Base-by-base conservation (phyloP, 2,329 filamentous ascomycete species). In the Blastomyces parvus region DNA sequence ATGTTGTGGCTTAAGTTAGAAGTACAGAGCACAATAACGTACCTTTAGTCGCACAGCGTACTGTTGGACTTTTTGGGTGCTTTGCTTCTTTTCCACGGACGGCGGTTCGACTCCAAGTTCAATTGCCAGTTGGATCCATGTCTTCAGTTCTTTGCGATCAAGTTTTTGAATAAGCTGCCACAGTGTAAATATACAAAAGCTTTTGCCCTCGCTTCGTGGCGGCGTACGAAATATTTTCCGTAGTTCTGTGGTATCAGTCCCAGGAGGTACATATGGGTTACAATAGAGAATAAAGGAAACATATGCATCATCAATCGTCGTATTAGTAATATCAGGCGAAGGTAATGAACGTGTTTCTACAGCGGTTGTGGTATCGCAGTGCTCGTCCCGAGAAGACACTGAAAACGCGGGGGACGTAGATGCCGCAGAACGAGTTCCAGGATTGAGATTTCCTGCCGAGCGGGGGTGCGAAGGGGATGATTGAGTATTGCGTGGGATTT, bases 11-110 rank as follows among this genome's bases (percentile, higher is more conserved):
- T 42, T 42, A 11, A 9, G 17, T 19, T 25, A 8, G 17, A n/a
- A 7, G 9, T 13, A 11, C n/a, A 53, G 9, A 42, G 17, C 11
- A 25, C 6, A 25, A 9, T n/a, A 53, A 71, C 77, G 71, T 76
- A 92, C 90, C 85, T 97, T 97, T 63, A 97, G 79, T 64, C 92
- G 84, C 57, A 97, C 92, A 53, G 90, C 91, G 79, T 96, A 97
- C 74, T 97, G 92, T 74, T 96, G 91, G 64, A 97, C 88, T 74
- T 96, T 96, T 73, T 97, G 93, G 1, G 89, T 87, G 73, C 91
- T 96, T 77, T 95, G 89, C 33, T 90, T 89, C 74, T 93, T 94
- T 64, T 88, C 86, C 30, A 86, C 81, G 64, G 90, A 88, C 1
- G 91, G 91, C 2, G 88, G 88, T 70, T 95, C 90, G 19, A 96